Percentiles rank a stretch among this genome's conserved stretches.
Evolutionary conservation across 768 basidiomycete species (phyloP).

Genomic region (Podaxis sp.): DNA sequence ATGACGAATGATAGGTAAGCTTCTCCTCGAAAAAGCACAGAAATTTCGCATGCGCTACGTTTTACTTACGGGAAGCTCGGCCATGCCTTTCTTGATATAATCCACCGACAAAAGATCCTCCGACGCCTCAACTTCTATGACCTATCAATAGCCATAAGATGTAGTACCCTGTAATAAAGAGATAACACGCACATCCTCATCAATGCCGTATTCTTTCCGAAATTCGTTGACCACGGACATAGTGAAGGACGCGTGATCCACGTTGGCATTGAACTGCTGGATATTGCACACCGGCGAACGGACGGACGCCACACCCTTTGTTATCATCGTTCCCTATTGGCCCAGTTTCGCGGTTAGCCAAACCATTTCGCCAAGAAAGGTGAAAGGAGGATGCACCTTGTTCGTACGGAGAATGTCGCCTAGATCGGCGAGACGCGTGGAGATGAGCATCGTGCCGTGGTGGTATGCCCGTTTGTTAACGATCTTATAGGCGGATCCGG

Average conservation of each 20-base stretch:
- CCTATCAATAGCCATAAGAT: slow-evolving; percentile 26
- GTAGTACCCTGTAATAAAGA: background rate
- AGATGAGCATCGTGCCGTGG: slow-evolving; percentile 97
- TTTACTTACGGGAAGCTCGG: slow-evolving; percentile 64
- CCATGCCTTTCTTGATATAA: slow-evolving; percentile 67
- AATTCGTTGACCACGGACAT: slow-evolving; percentile 71
- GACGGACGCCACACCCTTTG: slow-evolving; percentile 87
- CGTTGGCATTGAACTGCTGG: slow-evolving; percentile 42
- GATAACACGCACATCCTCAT: slow-evolving; percentile 26
- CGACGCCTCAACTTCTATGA: slow-evolving; percentile 42
- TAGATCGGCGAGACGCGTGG: slow-evolving; percentile 69
- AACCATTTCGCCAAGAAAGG: background rate
- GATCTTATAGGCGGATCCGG: slow-evolving; percentile 97
- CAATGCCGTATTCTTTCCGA: slow-evolving; percentile 47
- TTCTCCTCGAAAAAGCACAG: background rate
- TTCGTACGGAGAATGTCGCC: slow-evolving; percentile 66
- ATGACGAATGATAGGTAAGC: background rate
- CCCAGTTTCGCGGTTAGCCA: background rate
- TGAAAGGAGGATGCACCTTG: slow-evolving; percentile 45
- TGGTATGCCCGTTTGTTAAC: slow-evolving; percentile 90
- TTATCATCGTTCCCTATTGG: slow-evolving; percentile 69
- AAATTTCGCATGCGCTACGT: background rate
- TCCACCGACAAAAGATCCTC: slow-evolving; percentile 42
- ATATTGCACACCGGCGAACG: slow-evolving; percentile 92
- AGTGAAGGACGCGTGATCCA: slow-evolving; percentile 72